Evolutionary conservation across 2,329 filamentous ascomycete species (phyloP).

Genomic region (Pseudocercospora eumusae): DNA sequence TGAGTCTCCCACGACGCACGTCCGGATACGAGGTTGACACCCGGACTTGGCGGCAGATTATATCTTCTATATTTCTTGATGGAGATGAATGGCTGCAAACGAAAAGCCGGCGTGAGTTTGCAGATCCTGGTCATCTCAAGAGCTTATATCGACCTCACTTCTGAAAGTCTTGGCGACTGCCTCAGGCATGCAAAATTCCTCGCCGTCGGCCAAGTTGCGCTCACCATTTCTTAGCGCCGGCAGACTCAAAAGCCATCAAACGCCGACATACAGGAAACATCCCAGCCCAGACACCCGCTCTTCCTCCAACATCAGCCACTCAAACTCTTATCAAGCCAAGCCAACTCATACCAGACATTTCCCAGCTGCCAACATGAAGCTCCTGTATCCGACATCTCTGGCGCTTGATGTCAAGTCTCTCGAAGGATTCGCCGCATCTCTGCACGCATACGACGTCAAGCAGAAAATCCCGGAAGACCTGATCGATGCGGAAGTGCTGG

Average conservation of each 20-base stretch:
- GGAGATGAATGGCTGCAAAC: too few species aligned
- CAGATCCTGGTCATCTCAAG: not conserved
- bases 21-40: too few species aligned
- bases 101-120: too few species aligned
- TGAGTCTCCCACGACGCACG: too few species aligned
- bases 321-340: not conserved
- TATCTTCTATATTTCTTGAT: too few species aligned
- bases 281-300: not conserved
- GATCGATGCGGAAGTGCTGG: conserved; percentile 61
- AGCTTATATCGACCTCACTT: not conserved
- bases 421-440: conserved; percentile 59
- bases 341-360: not conserved
- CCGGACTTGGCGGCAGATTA: too few species aligned
- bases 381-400: conserved; percentile 67
- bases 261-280: conserved; percentile 9
- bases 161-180: not conserved
- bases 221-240: not conserved
- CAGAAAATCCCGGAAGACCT: conserved; percentile 58
- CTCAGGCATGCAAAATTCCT: not conserved
- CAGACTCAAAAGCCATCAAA: conserved; percentile 13
- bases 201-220: not conserved
- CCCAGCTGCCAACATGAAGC: conserved; percentile 54
- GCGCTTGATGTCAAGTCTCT: conserved; percentile 57
- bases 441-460: conserved; percentile 63
- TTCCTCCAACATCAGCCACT: conserved; percentile 3